Conservation (phyloP, 176 grass and related monocot species). For the Zoysia pacifica region DNA sequence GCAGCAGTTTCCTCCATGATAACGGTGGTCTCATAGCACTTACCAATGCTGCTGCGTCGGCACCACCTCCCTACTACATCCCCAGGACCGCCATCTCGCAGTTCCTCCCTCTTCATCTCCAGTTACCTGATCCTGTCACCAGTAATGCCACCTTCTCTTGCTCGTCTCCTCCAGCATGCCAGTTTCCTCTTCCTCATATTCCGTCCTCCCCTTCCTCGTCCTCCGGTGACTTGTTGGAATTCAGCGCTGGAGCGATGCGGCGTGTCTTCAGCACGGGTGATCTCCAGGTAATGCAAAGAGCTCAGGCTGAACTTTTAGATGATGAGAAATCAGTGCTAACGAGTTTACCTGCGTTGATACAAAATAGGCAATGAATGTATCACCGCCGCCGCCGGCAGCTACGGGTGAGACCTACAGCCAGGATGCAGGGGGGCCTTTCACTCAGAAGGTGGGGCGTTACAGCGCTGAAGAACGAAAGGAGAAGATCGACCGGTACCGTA, state of each 20-base stretch:
- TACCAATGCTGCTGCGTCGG: conserved; percentile 17
- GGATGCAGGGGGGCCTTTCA: conserved; percentile 30
- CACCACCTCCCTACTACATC: conserved; percentile 39
- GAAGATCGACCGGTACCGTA: conserved; percentile 74
- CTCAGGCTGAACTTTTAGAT: conserved; percentile 3
- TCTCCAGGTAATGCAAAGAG: conserved; percentile 58
- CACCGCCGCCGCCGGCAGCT: background rate
- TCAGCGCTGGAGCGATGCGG: conserved; percentile 49
- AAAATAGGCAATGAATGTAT: conserved; percentile 56
- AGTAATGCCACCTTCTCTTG: conserved; percentile 37
- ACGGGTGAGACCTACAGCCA: conserved; percentile 40
- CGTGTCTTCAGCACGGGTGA: conserved; percentile 71
- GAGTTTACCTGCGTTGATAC: background rate
- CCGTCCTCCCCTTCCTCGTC: conserved; percentile 50
- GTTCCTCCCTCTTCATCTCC: conserved; percentile 30
- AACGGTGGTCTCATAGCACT: conserved; percentile 31
- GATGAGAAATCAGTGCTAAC: background rate
- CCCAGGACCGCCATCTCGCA: conserved; percentile 42
- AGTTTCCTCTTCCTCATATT: conserved; percentile 41
- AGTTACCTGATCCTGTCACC: conserved; percentile 14
- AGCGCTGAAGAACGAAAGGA: conserved; percentile 81
- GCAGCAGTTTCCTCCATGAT: conserved; percentile 9
- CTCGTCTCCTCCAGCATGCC: conserved; percentile 36
- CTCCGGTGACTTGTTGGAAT: conserved; percentile 50
- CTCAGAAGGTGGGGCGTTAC: conserved; percentile 63